Percentiles rank a stretch among this genome's conserved stretches.
phyloP scores from a whole-genome alignment of 345 rosid genomes.

The Linum lewisii region DNA sequence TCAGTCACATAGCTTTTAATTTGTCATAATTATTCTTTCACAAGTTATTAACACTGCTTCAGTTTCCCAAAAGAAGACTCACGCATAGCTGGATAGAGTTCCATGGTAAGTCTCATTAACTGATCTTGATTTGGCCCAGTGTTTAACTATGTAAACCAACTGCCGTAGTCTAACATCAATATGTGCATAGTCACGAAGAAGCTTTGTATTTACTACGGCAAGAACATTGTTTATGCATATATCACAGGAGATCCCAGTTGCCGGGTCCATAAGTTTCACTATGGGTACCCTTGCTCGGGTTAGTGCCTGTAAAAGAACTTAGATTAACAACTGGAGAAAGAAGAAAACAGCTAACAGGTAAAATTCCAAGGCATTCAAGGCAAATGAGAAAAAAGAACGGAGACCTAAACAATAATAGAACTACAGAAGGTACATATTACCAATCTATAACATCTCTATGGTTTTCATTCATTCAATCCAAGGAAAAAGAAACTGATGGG shows the following conservation, averaged over 20 bases:
- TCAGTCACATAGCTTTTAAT: background rate
- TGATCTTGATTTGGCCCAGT: conserved; percentile 95
- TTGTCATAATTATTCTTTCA: background rate
- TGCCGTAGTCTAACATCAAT: conserved; percentile 79
- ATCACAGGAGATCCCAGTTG: conserved; percentile 85
- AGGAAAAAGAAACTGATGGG: too few relatives aligned
- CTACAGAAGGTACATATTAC: too few relatives aligned
- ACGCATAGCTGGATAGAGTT: conserved; percentile 98
- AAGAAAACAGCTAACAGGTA: background rate
- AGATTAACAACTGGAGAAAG: conserved; percentile 8
- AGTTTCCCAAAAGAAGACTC: conserved; percentile 27
- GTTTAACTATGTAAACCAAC: conserved; percentile 82
- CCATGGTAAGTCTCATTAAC: conserved; percentile 95
- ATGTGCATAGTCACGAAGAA: conserved; percentile 67
- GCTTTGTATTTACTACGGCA: conserved; percentile 97
- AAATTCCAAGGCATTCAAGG: background rate
- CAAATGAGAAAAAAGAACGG: background rate
- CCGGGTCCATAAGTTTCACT: conserved; percentile 97
- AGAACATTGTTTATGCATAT: conserved; percentile 87
- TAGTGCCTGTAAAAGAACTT: conserved; percentile 44
- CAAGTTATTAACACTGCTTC: conserved; percentile 8
- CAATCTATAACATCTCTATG: too few relatives aligned
- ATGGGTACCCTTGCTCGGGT: conserved; percentile 94
- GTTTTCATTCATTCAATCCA: too few relatives aligned
- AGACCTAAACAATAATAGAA: too few relatives aligned